Conservation (phyloP, 2,329 filamentous ascomycete genomes). For the Penicillium brasilianum region DNA sequence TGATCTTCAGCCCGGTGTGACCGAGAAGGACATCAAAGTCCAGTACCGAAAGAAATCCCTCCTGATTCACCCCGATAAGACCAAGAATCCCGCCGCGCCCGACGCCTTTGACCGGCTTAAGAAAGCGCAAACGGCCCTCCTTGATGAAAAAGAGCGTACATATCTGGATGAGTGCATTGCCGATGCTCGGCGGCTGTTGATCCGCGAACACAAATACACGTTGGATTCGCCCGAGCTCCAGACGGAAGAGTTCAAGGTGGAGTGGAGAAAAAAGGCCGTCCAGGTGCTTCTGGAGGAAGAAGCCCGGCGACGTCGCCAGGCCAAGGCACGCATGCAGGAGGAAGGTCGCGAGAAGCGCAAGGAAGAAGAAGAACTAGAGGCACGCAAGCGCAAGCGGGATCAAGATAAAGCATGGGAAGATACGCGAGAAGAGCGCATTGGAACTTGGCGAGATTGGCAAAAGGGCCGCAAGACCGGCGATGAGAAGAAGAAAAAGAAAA, state of each 20-base stretch:
- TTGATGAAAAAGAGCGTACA: constrained; percentile 90
- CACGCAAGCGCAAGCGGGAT: constrained; percentile 82
- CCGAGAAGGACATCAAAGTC: constrained; percentile 94
- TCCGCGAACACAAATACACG: constrained; percentile 92
- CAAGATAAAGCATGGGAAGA: constrained; percentile 96
- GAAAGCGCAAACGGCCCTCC: constrained; percentile 87
- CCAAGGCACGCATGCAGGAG: constrained; percentile 95
- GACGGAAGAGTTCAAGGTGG: constrained; percentile 78
- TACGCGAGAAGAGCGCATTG: constrained; percentile 87
- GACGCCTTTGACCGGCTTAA: constrained; percentile 97
- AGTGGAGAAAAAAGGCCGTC: constrained; percentile 90
- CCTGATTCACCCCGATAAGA: constrained; percentile 98
- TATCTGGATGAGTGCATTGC: constrained; percentile 92
- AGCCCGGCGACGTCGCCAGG: constrained; percentile 77
- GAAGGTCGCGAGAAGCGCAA: constrained; percentile 87
- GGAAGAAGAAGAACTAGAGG: constrained; percentile 82
- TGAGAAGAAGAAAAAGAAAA: constrained; percentile 64
- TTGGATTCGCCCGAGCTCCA: constrained; percentile 82
- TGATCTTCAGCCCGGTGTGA: constrained; percentile 91
- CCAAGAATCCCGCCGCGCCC: constrained; percentile 83
- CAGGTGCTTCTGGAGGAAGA: constrained; percentile 93
- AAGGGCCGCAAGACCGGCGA: constrained; percentile 66
- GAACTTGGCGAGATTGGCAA: constrained; percentile 90
- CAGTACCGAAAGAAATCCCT: constrained; percentile 97
- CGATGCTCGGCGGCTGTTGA: constrained; percentile 91